Base-by-base conservation (phyloP, 108 stramenopile genomes). In the Conticribra weissflogii region DNA sequence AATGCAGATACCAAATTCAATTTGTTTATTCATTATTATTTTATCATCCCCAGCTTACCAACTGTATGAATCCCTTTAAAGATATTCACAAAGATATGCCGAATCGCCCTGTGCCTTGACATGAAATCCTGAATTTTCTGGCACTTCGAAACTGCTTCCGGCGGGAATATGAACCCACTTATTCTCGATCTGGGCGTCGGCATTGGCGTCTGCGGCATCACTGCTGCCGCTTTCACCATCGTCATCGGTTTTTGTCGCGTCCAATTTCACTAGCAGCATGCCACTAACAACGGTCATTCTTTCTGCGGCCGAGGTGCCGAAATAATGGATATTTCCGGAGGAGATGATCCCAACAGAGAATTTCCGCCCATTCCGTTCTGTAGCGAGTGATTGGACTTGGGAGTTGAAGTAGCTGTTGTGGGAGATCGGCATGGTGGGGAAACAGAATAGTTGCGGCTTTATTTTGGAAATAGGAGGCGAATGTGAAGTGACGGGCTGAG, bases 341-440 rank as follows among this genome's bases (percentile, higher is more conserved):
- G 63, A 18, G 48, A 81, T 81, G 56, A 81, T 81, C 16, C 80
- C 80, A n/a, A 81, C 70, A 34, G 62, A 65, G 59, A 81, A 81
- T 45, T 81, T 81, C 3, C 52, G 29, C 3, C 80, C 80, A 57
- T 81, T 36, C 16, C 68, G 45, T n/a, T 58, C 59, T 2, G 60
- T 45, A 15, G 71, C 68, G 12, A 72, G 31, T 12, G 65, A 54
- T 51, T 78, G 76, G 53, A 65, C 63, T 44, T 64, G 41, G 23
- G 63, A 31, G 63, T 72, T 63, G 53, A 74, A 74, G 48, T 74
- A 74, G 7, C 36, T 12, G 47, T 32, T 66, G 56, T 74, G 72
- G 15, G 55, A 21, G 72, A 74, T 74, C n/a, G 66, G 65, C 72
- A 74, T 74, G 70, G 52, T 64, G 24, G 12, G 33, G 31, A 4